phyloP scores from a whole-genome alignment of 441 rosid species.

The Geranium incanum region DNA sequence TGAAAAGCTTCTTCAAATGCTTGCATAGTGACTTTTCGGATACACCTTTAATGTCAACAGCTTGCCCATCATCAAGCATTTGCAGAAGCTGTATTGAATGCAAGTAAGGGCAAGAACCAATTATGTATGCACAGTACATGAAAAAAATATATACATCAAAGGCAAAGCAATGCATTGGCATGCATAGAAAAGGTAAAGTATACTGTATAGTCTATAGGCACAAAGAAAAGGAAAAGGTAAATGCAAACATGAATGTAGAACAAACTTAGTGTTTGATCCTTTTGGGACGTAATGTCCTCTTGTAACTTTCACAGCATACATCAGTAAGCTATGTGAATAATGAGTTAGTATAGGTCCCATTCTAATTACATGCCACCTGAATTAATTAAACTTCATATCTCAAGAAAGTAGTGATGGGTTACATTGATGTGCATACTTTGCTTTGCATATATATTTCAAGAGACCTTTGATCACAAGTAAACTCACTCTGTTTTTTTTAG shows the following conservation, averaged over 20 bases:
- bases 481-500: neutral
- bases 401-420: neutral
- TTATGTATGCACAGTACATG: neutral
- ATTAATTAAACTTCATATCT: neutral
- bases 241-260: neutral
- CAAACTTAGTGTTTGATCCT: neutral
- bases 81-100: constrained; percentile 48
- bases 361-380: neutral
- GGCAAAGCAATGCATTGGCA: neutral
- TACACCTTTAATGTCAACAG: constrained; percentile 78
- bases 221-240: neutral
- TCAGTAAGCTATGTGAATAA: neutral
- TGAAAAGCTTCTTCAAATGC: constrained; percentile 63
- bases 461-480: neutral
- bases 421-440: neutral
- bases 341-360: neutral
- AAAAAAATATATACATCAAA: neutral
- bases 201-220: neutral
- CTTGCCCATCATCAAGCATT: constrained; percentile 92
- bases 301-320: neutral
- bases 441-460: neutral
- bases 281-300: neutral
- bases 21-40: constrained; percentile 53
- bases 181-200: neutral
- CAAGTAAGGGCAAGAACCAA: constrained; percentile 6